Percentiles rank a stretch among this genome's conserved stretches.
phyloP scores from a whole-genome alignment of 176 grass and related monocot species.

The Aegilops umbellulata region DNA sequence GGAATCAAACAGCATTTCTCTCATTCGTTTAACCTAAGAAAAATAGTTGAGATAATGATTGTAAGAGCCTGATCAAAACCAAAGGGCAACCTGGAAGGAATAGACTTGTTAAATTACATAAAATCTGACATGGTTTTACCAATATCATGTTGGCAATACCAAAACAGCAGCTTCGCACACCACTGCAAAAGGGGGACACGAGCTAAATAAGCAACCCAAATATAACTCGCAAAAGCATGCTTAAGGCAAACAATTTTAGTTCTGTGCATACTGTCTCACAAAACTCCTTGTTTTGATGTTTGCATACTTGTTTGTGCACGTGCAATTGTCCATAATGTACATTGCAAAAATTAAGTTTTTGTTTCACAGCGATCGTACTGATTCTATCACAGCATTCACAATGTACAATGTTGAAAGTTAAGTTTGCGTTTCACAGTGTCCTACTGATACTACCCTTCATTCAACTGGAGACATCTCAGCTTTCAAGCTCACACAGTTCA shows the following conservation, averaged over 20 bases:
- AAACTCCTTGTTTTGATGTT: neutral
- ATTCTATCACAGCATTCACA: neutral
- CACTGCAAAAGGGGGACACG: slow-evolving; percentile 65
- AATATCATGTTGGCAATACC: slow-evolving; percentile 98
- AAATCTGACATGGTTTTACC: slow-evolving; percentile 73
- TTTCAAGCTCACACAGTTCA: neutral
- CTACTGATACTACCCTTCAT: neutral
- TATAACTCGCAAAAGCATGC: neutral
- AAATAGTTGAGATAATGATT: slow-evolving; percentile 31
- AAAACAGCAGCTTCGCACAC: slow-evolving; percentile 92
- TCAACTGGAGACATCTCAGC: neutral
- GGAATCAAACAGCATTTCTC: slow-evolving; percentile 90
- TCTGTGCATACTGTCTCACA: neutral
- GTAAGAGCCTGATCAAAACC: slow-evolving; percentile 21
- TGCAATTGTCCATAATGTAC: neutral
- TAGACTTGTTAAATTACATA: slow-evolving; percentile 20
- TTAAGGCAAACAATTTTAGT: neutral
- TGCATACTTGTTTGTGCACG: neutral
- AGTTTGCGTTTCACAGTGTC: neutral
- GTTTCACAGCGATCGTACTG: neutral
- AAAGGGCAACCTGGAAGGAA: slow-evolving; percentile 10
- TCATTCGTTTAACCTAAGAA: slow-evolving; percentile 77
- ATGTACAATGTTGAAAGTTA: neutral
- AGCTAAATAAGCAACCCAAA: slow-evolving; percentile 37
- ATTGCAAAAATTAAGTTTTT: neutral